phyloP scores from a whole-genome alignment of 2,329 filamentous ascomycete genomes.

The Paecilomyces variotii region DNA sequence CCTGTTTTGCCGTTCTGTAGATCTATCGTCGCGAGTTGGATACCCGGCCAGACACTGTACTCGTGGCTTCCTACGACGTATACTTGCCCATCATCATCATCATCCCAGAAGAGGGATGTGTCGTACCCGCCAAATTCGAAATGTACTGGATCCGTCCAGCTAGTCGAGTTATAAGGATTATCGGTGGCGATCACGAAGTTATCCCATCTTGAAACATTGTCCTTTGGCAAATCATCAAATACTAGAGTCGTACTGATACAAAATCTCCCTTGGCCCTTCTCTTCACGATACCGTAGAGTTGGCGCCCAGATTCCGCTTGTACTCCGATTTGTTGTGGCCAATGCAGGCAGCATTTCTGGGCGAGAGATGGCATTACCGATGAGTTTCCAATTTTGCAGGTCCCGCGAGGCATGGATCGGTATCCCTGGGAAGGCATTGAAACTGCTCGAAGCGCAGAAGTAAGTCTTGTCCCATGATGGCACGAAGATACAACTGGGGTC shows the following conservation, averaged over 20 bases:
- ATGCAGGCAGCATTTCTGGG: conserved; percentile 3
- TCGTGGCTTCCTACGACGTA: conserved; percentile 24
- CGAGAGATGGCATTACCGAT: conserved; percentile 10
- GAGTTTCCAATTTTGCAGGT: conserved; percentile 36
- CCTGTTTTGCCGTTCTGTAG: conserved; percentile 18
- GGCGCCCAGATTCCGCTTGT: not conserved
- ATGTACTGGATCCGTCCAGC: conserved; percentile 36
- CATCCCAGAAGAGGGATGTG: conserved; percentile 41
- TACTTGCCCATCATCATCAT: conserved; percentile 29
- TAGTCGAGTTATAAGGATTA: conserved; percentile 31
- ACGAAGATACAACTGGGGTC: conserved; percentile 40
- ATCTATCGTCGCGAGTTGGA: conserved; percentile 13
- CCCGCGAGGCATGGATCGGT: conserved; percentile 37
- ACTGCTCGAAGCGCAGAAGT: conserved; percentile 39
- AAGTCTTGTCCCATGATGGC: conserved; percentile 20
- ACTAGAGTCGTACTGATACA: not conserved
- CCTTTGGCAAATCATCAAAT: not conserved
- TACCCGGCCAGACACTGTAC: not conserved
- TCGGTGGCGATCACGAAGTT: conserved; percentile 35
- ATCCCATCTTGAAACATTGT: conserved; percentile 6
- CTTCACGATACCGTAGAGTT: not conserved
- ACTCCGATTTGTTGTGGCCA: not conserved
- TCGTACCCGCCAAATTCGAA: conserved; percentile 36
- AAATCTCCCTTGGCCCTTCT: not conserved
- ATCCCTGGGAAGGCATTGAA: conserved; percentile 41